Conservation (phyloP, 768 basidiomycete genomes). For the Holtermannia corniformis region DNA sequence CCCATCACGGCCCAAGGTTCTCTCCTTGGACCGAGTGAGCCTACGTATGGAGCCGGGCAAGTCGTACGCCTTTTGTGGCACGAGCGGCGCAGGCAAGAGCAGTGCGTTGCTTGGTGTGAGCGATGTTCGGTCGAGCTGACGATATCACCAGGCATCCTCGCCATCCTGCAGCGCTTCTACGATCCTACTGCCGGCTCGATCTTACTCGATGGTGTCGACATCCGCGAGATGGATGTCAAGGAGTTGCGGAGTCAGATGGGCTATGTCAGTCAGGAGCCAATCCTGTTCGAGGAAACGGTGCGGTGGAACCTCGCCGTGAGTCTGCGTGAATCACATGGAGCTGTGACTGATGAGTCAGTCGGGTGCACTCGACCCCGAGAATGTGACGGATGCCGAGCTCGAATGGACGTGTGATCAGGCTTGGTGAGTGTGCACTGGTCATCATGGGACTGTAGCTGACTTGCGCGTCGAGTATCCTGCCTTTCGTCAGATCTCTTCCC, state of each 20-base stretch:
- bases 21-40: slow-evolving; percentile 21
- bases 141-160: slow-evolving; percentile 19
- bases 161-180: slow-evolving; percentile 37
- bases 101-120: slow-evolving; percentile 3
- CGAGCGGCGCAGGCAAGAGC: slow-evolving; percentile 27
- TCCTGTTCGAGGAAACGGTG: slow-evolving; percentile 35
- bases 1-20: slow-evolving; percentile 24
- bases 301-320: slow-evolving; percentile 28
- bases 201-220: slow-evolving; percentile 30
- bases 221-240: slow-evolving; percentile 24
- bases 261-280: slow-evolving; percentile 39
- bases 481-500: slow-evolving; percentile 22
- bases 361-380: slow-evolving; percentile 11
- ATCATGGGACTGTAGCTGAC: background rate
- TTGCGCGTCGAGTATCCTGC: slow-evolving; percentile 18
- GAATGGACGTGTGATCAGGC: slow-evolving; percentile 22
- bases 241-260: slow-evolving; percentile 27
- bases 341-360: slow-evolving; percentile 2
- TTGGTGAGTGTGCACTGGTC: slow-evolving; percentile 9
- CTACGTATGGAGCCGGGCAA: slow-evolving; percentile 28
- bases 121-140: background rate
- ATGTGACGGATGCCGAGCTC: slow-evolving; percentile 14
- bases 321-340: background rate
- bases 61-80: slow-evolving; percentile 38
- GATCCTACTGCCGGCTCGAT: slow-evolving; percentile 29